phyloP scores from a whole-genome alignment of 768 basidiomycete species.

The Tulasnella sp. region DNA sequence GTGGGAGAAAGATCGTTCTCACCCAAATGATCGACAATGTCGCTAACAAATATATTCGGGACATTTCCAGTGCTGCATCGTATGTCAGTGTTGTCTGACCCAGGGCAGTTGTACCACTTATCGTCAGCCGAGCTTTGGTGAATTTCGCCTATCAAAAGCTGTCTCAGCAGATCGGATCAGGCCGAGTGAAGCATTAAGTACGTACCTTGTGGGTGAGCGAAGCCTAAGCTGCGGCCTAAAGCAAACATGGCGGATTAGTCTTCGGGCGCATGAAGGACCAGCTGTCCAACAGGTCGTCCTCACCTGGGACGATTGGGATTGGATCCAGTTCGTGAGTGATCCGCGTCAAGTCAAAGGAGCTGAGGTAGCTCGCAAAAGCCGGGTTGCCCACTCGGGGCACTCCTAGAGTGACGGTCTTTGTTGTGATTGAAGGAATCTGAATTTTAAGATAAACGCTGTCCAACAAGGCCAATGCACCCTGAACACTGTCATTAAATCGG shows the following conservation, averaged over 20 bases:
- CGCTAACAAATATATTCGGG: constrained; percentile 47
- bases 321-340: constrained; percentile 32
- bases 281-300: neutral
- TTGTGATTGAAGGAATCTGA: constrained; percentile 24
- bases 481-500: neutral
- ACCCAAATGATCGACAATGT: constrained; percentile 29
- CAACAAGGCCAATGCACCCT: constrained; percentile 23
- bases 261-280: neutral
- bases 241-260: neutral
- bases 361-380: constrained; percentile 49
- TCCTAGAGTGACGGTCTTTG: constrained; percentile 26
- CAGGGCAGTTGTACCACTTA: constrained; percentile 54
- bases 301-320: constrained; percentile 35
- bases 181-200: neutral
- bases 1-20: neutral
- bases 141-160: constrained; percentile 30
- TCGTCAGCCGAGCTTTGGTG: constrained; percentile 42
- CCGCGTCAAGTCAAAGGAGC: constrained; percentile 34
- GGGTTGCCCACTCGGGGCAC: constrained; percentile 36
- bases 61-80: constrained; percentile 56
- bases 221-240: constrained; percentile 17
- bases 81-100: constrained; percentile 56
- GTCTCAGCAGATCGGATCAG: neutral
- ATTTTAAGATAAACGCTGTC: constrained; percentile 25
- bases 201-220: constrained; percentile 17